These are phyloP conservation scores for Ilyonectria mors-panacis DNA, from an alignment of 2,329 filamentous ascomycete species.

Conservation along the genomic window DNA sequence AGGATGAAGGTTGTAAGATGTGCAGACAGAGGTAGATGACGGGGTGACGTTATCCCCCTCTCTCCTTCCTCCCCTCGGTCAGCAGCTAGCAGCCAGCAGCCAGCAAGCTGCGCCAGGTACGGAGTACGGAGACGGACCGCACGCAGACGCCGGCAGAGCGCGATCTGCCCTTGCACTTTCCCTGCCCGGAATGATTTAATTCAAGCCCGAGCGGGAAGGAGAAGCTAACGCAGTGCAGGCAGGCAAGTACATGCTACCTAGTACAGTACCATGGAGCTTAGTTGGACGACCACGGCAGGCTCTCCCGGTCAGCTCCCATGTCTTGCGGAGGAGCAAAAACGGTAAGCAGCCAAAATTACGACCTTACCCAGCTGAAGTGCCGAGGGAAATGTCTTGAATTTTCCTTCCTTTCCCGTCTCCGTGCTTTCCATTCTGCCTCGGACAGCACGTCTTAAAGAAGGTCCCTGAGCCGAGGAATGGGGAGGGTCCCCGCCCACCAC, in stretches of 20 bases:
- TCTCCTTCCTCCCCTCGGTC: background rate
- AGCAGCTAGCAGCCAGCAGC: background rate
- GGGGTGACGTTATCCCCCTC: slow-evolving; percentile 2
- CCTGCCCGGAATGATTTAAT: background rate
- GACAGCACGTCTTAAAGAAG: background rate
- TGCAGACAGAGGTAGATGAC: background rate
- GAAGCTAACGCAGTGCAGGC: slow-evolving; percentile 4
- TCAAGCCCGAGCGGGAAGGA: background rate
- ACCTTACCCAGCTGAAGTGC: background rate
- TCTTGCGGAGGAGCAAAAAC: background rate
- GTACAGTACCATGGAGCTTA: slow-evolving; percentile 1
- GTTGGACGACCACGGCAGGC: background rate
- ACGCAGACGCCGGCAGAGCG: background rate
- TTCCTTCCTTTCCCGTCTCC: background rate
- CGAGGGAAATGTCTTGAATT: background rate
- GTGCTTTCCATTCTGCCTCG: background rate
- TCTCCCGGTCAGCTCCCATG: background rate
- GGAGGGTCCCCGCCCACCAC: background rate
- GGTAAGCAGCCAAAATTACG: background rate
- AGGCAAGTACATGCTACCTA: background rate
- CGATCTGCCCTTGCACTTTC: slow-evolving; percentile 1
- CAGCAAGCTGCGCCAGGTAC: background rate
- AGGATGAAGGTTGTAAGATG: background rate
- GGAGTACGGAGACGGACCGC: background rate
- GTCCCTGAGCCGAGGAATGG: background rate